A percentile compares a stretch with the other conserved stretches of the same genome.
These are phyloP conservation scores for Stylosanthes scabra DNA, from an alignment of 331 rosid species.

Conservation along the genomic window DNA sequence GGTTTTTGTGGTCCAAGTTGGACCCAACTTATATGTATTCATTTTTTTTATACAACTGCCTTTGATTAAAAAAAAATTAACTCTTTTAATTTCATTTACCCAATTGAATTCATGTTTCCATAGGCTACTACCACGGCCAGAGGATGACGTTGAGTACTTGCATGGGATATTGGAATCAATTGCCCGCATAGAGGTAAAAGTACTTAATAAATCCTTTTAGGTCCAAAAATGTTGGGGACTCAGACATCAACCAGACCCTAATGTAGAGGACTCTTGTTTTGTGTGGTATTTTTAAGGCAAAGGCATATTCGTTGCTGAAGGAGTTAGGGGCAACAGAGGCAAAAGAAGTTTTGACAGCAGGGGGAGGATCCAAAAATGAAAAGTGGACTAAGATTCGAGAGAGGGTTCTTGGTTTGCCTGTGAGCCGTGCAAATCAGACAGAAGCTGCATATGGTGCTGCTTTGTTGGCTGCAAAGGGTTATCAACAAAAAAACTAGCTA, in stretches of 20 bases:
- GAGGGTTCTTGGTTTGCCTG: constrained; percentile 86
- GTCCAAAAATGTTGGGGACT: background rate
- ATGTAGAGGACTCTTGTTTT: constrained; percentile 25
- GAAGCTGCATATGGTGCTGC: constrained; percentile 98
- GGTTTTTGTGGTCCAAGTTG: no score
- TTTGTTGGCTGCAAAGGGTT: constrained; percentile 78
- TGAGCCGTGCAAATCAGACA: constrained; percentile 71
- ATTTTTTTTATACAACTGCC: no score
- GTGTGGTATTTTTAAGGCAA: constrained; percentile 55
- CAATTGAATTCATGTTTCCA: constrained; percentile 31
- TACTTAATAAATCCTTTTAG: background rate
- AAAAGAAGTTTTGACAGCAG: constrained; percentile 77
- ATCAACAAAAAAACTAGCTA: constrained; percentile 13
- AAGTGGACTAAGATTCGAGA: constrained; percentile 87
- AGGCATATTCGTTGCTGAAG: constrained; percentile 69
- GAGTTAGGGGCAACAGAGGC: constrained; percentile 81
- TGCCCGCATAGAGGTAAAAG: constrained; percentile 88
- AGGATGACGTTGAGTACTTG: constrained; percentile 73
- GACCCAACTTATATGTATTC: no score
- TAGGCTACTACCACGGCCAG: constrained; percentile 91
- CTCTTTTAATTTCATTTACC: constrained; percentile 13
- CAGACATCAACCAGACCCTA: constrained; percentile 6
- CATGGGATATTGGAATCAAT: constrained; percentile 93
- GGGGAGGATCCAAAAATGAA: constrained; percentile 86
- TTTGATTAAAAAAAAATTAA: no score